Evolutionary conservation across 371 early-diverging fungal species (phyloP).

Genomic region (Capniomyces stellatus): DNA sequence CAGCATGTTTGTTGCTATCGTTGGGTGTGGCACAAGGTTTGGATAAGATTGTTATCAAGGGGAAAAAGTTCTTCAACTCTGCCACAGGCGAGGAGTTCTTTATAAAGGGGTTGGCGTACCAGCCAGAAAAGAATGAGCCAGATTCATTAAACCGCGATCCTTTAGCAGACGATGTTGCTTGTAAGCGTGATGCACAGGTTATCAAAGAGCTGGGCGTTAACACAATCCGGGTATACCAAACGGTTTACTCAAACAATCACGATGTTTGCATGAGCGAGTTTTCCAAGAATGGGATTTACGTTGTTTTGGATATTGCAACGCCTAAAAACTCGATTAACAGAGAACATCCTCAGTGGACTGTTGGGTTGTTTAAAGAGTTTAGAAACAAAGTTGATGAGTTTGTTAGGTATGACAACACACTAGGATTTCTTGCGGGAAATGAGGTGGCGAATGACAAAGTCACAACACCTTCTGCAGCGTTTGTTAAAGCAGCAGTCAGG

Average conservation of each 20-base stretch:
- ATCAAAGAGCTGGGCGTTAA: conserved; percentile 44
- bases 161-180: conserved; percentile 29
- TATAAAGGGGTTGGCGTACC: conserved; percentile 52
- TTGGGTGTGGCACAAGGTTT: conserved; percentile 10
- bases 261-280: conserved; percentile 43
- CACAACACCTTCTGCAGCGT: conserved; percentile 39
- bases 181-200: conserved; percentile 35
- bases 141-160: conserved; percentile 26
- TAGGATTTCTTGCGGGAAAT: conserved; percentile 53
- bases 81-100: conserved; percentile 42
- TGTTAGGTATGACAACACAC: conserved; percentile 30
- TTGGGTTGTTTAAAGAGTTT: conserved; percentile 27
- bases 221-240: conserved; percentile 47
- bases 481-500: conserved; percentile 40
- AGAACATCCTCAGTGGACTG: conserved; percentile 33
- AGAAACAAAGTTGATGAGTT: conserved; percentile 37
- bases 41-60: conserved; percentile 38
- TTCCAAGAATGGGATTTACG: conserved; percentile 36
- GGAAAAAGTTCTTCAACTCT: conserved; percentile 41
- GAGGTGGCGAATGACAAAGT: conserved; percentile 43
- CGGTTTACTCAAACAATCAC: conserved; percentile 35
- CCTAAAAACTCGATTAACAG: conserved; percentile 35
- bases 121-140: conserved; percentile 31
- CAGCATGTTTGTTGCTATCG: background rate
- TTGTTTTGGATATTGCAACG: conserved; percentile 37